Base-by-base conservation (phyloP, 352 stramenopile genomes). In the Thalassiosira ordinaria region DNA sequence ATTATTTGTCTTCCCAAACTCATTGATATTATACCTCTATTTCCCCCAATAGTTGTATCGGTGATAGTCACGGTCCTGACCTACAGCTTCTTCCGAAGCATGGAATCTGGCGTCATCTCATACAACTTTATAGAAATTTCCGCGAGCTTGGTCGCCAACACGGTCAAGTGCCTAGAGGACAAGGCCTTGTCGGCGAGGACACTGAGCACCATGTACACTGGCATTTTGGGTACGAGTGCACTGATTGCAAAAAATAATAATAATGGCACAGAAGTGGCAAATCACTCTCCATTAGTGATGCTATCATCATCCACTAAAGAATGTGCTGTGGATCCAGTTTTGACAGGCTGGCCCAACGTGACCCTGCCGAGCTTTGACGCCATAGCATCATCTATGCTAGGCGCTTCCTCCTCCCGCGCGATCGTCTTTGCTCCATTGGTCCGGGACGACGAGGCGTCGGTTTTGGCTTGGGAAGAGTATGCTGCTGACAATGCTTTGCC, bases 11-110 rank as follows among this genome's bases (percentile, higher is more conserved):
- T n/a, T n/a, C n/a, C n/a, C n/a, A n/a, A n/a, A n/a, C n/a, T n/a
- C n/a, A n/a, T 55, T 31, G 9, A 9, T 18, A 7, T 27, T 16
- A 20, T 68, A 16, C 35, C 0, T 16, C 41, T 53, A 55, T n/a
- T n/a, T 47, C 13, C 3, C 46, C n/a, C n/a, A n/a, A n/a, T n/a
- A 53, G 53, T 75, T 22, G 53, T 75, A 13, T 60, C 52, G 1
- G 56, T 75, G 1, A 75, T 66, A 26, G 66, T 75, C 14, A 66
- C 53, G 7, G 35, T 62, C 20, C 16, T 75, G 8, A 75, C 56
- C 37, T 67, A 46, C 39, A 53, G 16, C 8, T 52, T 75, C 29
- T 75, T 60, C 27, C 39, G 27, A 1, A 27, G 35, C 0, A 57
- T 67, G 55, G 53, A 75, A 67, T 35, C 0, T 27, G 44, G 33